phyloP scores from a whole-genome alignment of 2,329 filamentous ascomycete genomes.

The Venturia pyrina region DNA sequence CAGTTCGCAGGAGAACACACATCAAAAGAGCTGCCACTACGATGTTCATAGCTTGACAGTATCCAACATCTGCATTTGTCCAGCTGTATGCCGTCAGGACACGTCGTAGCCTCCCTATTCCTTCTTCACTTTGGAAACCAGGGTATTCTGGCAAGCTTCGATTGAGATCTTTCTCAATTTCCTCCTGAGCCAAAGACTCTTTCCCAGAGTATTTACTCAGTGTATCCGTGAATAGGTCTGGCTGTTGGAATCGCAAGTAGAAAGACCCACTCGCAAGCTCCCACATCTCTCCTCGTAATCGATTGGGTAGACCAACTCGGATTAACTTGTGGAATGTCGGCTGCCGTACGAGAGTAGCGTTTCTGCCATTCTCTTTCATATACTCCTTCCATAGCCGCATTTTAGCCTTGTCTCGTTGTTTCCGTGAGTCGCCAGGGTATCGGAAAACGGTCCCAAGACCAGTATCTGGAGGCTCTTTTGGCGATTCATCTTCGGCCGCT shows the following conservation, averaged over 20 bases:
- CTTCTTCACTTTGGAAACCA: conserved; percentile 92
- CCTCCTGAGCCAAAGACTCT: conserved; percentile 91
- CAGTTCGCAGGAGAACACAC: conserved; percentile 31
- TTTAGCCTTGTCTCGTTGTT: conserved; percentile 88
- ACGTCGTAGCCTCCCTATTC: conserved; percentile 77
- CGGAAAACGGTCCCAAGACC: conserved; percentile 86
- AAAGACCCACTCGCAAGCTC: conserved; percentile 87
- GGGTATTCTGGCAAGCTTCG: conserved; percentile 94
- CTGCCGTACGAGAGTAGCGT: conserved; percentile 83
- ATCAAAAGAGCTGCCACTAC: conserved; percentile 96
- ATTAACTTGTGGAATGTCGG: conserved; percentile 98
- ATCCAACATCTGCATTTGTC: conserved; percentile 90
- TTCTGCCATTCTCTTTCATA: conserved; percentile 87
- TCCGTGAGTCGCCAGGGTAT: conserved; percentile 90
- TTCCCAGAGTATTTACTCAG: conserved; percentile 72
- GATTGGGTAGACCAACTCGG: conserved; percentile 85
- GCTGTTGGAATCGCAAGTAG: conserved; percentile 77
- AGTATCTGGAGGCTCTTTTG: conserved; percentile 65
- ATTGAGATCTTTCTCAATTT: conserved; percentile 98
- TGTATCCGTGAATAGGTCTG: conserved; percentile 74
- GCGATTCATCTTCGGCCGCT: conserved; percentile 44
- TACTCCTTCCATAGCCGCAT: conserved; percentile 98
- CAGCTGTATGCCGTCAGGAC: conserved; percentile 97
- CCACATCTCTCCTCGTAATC: conserved; percentile 89
- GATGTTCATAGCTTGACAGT: conserved; percentile 99